Evolutionary conservation across 768 basidiomycete species (phyloP), one percentile per base, ranked within the genome.

Genomic region (Coprinopsis marcescibilis): DNA sequence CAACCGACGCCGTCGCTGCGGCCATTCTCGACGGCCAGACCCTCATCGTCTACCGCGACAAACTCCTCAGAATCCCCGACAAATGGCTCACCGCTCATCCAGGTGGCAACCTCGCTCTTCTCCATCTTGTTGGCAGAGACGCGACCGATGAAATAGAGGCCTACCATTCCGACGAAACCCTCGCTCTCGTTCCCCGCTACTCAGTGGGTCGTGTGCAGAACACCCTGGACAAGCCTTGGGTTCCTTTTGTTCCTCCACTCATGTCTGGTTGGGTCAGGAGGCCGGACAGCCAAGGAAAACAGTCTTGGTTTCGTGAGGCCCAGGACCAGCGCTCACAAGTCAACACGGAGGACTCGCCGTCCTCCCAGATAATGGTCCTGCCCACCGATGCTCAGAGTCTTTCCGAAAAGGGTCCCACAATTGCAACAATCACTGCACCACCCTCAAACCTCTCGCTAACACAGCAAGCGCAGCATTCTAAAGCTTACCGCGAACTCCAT

Each of bases 41-140:
- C 45, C 80, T 94, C 59, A 71, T 95, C 70, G 72, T 95, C 51
- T 85, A 85, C 69, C 66, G 74, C 59, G 71, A 72, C 57, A 67
- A 73, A 47, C 76, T 85, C 55, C 75, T 85, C 42, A 75, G 75
- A 38, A 78, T 91, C 12, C 80, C 90, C 4, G 64, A 70, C 10
- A 62, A 70, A 12, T 97, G 93, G 93, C 80, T 93, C n/a, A 66
- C 76, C 3, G 71, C 77, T 3, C 95, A 98, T 60, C 96, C 96
- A 0, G 96, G 96, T 34, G 93, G 95, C 30, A 64, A 78, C 3
- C 83, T 97, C 40, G 77, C 92, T 12, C 79, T 99, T 48, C 80
- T 95, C 20, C 96, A 99, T 66, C 97, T 93, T 57, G 82, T 97
- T 33, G 96, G 95, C 2, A 77, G 95, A 46, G 94, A 99, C 60